Base-by-base conservation (phyloP, 345 rosid species). In the Citrus australasica region DNA sequence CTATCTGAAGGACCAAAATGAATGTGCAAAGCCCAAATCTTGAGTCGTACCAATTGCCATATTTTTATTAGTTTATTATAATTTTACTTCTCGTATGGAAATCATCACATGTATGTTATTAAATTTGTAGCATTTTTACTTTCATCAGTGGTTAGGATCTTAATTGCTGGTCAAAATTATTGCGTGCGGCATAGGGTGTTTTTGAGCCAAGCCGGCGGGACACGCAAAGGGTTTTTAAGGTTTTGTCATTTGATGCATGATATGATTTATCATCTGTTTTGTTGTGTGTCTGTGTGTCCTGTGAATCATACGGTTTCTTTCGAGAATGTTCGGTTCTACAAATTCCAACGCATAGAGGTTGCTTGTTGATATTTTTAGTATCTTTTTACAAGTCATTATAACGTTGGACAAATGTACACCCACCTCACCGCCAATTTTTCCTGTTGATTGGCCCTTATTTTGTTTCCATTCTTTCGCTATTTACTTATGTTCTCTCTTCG, bases 401-500 rank as follows among this genome's bases (percentile, higher is more conserved):
- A 35, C 17, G 25, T 22, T 65, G 62, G 60, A 65, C 71, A 65
- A 24, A 51, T 76, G 78, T 69, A 76, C 71, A n/a, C 61, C 0
- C 24, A 32, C 13, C 9, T 4, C 28, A 76, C 73, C 79, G 66
- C 32, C 33, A 27, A 25, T 1, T 27, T 37, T 28, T 63, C 28
- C n/a, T 9, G 56, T 51, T 63, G 60, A 46, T 55, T 27, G 16
- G 13, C 19, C 33, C 7, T 7, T 0, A 25, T 24, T 40, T 38
- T 19, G 2, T 67, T 35, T 72, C 28, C 30, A 5, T 30, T 5
- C 51, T 27, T 13, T 42, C n/a, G 58, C 6, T 11, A 10, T 28
- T 69, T 51, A 11, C 51, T 42, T 25, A 7, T 25, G 9, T 11
- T 32, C 58, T 10, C 19, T 62, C 40, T 28, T 51, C 37, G 24